These are phyloP conservation scores for Pichia sp. DNA, from an alignment of 1,139 yeast species.

Conservation along the genomic window DNA sequence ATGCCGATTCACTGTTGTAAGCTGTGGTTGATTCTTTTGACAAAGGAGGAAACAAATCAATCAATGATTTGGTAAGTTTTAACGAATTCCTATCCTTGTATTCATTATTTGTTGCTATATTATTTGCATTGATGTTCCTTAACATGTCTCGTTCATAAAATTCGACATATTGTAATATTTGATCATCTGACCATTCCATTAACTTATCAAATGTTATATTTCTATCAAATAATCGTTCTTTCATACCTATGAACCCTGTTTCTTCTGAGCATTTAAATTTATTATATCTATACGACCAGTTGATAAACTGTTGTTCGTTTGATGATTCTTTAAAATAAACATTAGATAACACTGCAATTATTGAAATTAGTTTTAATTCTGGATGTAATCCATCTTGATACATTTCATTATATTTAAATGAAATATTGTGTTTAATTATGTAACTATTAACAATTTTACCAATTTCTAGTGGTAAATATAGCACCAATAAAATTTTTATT, in stretches of 20 bases:
- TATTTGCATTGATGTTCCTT: constrained; percentile 20
- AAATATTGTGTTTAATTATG: constrained; percentile 12
- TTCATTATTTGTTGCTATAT: constrained; percentile 12
- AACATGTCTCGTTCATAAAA: constrained; percentile 35
- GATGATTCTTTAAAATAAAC: constrained; percentile 26
- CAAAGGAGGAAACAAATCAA: constrained; percentile 8
- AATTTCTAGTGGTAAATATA: constrained; percentile 27
- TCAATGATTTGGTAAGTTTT: constrained; percentile 10
- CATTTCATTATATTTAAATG: constrained; percentile 5
- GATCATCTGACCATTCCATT: constrained; percentile 36
- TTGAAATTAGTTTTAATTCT: constrained; percentile 22
- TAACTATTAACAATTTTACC: constrained; percentile 16
- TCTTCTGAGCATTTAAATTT: neutral
- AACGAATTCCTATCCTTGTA: constrained; percentile 2
- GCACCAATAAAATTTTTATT: constrained; percentile 15
- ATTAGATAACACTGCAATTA: constrained; percentile 22
- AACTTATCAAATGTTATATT: constrained; percentile 27
- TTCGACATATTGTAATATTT: constrained; percentile 36
- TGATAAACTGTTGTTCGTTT: constrained; percentile 8
- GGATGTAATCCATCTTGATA: constrained; percentile 19
- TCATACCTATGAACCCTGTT: constrained; percentile 24
- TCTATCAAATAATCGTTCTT: constrained; percentile 20
- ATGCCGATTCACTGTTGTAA: neutral
- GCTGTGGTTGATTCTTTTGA: neutral
- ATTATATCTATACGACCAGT: constrained; percentile 16